phyloP scores from a whole-genome alignment of 371 early-diverging fungal genomes.

The Umbelopsis sp. region DNA sequence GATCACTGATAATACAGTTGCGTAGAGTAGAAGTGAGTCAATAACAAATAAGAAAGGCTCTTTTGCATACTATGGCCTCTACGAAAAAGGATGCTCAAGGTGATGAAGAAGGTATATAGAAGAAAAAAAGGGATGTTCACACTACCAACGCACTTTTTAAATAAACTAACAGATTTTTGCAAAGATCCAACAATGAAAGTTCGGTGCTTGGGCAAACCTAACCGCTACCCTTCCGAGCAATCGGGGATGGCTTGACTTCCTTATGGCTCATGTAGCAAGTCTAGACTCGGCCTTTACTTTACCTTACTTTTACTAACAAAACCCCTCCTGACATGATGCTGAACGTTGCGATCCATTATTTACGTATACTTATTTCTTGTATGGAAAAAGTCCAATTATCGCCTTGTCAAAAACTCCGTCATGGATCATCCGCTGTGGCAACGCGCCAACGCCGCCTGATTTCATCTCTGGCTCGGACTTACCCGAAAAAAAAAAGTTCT shows the following conservation, averaged over 20 bases:
- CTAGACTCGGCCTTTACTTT: neutral
- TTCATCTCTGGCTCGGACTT: too few relatives aligned
- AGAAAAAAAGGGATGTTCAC: neutral
- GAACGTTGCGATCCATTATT: too few relatives aligned
- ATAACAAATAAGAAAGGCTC: constrained; percentile 1
- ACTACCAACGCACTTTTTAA: neutral
- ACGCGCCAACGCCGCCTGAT: too few relatives aligned
- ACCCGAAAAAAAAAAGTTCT: neutral
- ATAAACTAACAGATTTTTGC: too few relatives aligned
- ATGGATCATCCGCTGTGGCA: too few relatives aligned
- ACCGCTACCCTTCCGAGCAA: neutral
- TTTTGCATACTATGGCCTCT: constrained; percentile 9
- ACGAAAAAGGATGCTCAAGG: neutral
- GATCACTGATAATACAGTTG: neutral
- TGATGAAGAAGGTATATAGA: neutral
- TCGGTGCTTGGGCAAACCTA: constrained; percentile 2
- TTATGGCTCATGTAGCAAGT: neutral
- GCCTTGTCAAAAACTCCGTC: too few relatives aligned
- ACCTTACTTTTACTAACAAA: too few relatives aligned
- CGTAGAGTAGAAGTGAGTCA: constrained; percentile 8
- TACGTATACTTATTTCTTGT: too few relatives aligned
- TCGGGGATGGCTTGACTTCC: neutral
- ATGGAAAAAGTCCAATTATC: too few relatives aligned
- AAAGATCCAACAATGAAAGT: neutral
- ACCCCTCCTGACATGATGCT: too few relatives aligned